Conservation (phyloP, 306 rosid genomes). For the Vachellia collinsii region DNA sequence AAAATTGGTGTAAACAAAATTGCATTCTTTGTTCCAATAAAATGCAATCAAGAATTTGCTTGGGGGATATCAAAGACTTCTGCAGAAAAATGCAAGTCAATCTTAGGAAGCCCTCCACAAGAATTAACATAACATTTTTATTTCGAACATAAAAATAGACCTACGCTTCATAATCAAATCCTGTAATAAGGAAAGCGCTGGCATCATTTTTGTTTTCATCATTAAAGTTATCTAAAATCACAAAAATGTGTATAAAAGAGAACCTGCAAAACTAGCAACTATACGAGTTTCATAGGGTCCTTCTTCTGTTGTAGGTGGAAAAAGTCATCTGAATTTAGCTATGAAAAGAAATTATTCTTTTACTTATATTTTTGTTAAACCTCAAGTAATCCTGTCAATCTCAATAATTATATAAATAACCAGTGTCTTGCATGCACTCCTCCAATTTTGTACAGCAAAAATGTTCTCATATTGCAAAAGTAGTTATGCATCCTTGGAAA, state of each 20-base stretch:
- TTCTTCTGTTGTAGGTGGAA: not conserved
- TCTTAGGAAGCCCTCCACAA: not conserved
- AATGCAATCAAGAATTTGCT: not conserved
- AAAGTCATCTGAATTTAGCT: not conserved
- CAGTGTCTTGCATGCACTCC: too few relatives aligned
- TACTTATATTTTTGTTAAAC: not conserved
- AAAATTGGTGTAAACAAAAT: not conserved
- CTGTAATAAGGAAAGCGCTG: not conserved
- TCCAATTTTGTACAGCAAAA: not conserved
- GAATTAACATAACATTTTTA: not conserved
- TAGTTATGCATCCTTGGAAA: too few relatives aligned
- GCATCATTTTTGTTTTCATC: not conserved
- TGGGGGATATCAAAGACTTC: not conserved
- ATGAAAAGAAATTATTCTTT: not conserved
- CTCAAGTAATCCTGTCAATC: not conserved
- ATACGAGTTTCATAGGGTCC: not conserved
- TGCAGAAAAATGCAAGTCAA: not conserved
- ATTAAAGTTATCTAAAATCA: not conserved
- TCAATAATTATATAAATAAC: too few relatives aligned
- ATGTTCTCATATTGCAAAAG: not conserved
- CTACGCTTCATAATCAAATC: not conserved
- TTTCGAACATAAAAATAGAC: not conserved
- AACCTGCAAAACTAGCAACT: not conserved
- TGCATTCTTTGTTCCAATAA: not conserved
- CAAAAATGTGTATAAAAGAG: not conserved